Evolutionary conservation across 306 rosid genomes (phyloP).

Genomic region (Rosa multiflora): DNA sequence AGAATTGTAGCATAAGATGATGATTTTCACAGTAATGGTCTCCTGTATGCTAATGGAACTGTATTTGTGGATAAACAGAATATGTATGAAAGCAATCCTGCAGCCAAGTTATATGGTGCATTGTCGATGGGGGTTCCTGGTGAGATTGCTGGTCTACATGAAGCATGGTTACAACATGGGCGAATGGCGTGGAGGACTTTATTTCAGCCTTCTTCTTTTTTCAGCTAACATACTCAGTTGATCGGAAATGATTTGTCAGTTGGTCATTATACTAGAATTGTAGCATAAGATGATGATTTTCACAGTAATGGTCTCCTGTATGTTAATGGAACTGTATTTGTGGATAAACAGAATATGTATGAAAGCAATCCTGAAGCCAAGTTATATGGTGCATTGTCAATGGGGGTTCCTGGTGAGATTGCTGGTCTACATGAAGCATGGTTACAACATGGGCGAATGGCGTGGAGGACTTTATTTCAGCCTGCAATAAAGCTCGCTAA

Average conservation of each 20-base stretch:
- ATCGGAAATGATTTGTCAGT: neutral
- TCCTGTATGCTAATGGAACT: slow-evolving; percentile 22
- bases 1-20: slow-evolving; percentile 2
- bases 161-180: slow-evolving; percentile 81
- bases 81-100: slow-evolving; percentile 65
- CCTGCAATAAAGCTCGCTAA: slow-evolving; percentile 80
- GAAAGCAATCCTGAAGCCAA: slow-evolving; percentile 51
- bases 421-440: slow-evolving; percentile 93
- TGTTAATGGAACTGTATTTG: slow-evolving; percentile 23
- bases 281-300: slow-evolving; percentile 12
- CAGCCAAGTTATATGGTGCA: slow-evolving; percentile 54
- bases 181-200: slow-evolving; percentile 68
- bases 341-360: slow-evolving; percentile 71
- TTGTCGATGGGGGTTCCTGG: slow-evolving; percentile 87
- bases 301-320: slow-evolving; percentile 5
- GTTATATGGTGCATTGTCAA: slow-evolving; percentile 56
- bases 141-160: slow-evolving; percentile 86
- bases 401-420: slow-evolving; percentile 90
- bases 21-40: slow-evolving; percentile 6
- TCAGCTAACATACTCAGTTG: slow-evolving; percentile 17
- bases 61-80: slow-evolving; percentile 47
- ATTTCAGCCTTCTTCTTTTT: slow-evolving; percentile 62
- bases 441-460: slow-evolving; percentile 68
- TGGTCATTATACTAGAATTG: neutral
- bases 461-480: slow-evolving; percentile 67